phyloP scores from a whole-genome alignment of 306 rosid species.

The Cajanus cajan region DNA sequence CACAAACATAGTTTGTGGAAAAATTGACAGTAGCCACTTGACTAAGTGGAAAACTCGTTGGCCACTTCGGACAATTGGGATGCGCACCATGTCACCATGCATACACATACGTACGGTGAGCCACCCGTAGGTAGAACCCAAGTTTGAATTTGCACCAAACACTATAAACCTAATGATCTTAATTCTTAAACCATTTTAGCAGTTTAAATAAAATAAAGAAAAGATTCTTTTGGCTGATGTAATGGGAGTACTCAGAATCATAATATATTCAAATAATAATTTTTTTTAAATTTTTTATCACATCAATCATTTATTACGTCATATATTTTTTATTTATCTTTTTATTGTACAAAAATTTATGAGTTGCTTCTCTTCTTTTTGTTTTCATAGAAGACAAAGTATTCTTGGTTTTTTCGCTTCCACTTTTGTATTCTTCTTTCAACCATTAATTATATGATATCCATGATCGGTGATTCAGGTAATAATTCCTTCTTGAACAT shows the following conservation, averaged over 20 bases:
- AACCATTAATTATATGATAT: not conserved
- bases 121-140: slow-evolving; percentile 19
- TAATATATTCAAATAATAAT: not conserved
- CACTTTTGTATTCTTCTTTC: not conserved
- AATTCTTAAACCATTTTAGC: not conserved
- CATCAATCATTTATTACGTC: not conserved
- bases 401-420: not conserved
- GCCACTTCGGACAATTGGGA: slow-evolving; percentile 17
- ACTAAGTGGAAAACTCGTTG: slow-evolving; percentile 30
- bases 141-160: slow-evolving; percentile 24
- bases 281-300: not conserved
- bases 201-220: not conserved
- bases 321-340: not conserved
- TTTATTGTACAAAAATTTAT: not conserved
- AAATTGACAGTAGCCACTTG: slow-evolving; percentile 24
- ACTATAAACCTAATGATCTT: slow-evolving; percentile 1
- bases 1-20: slow-evolving; percentile 2
- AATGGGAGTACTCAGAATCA: not conserved
- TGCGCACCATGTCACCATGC: slow-evolving; percentile 31
- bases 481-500: not conserved
- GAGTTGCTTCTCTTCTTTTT: not conserved
- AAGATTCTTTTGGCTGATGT: not conserved
- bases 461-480: not conserved
- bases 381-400: not conserved
- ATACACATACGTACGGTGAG: slow-evolving; percentile 19